Percentiles rank a stretch among this genome's conserved stretches.
Evolutionary conservation across 495 filamentous ascomycete species (phyloP).

Genomic region (Xylaria sp.): DNA sequence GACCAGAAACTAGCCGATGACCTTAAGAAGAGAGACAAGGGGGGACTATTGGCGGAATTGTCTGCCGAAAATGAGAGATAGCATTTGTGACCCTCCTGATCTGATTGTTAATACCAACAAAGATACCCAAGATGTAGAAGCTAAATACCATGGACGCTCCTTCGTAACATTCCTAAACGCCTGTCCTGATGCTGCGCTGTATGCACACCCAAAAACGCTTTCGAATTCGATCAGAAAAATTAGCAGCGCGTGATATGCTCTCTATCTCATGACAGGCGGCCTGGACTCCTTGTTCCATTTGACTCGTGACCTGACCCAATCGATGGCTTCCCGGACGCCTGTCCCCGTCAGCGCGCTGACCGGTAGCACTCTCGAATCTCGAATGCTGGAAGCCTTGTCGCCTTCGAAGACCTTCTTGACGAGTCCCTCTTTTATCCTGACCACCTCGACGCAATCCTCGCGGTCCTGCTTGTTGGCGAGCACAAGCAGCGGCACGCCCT

Average conservation of each 20-base stretch:
- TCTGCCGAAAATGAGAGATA: constrained; percentile 83
- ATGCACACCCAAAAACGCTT: constrained; percentile 33
- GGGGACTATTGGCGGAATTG: constrained; percentile 77
- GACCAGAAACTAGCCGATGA: constrained; percentile 77
- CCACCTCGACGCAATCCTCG: constrained; percentile 97
- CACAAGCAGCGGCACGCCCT: constrained; percentile 89
- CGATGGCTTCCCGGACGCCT: constrained; percentile 91
- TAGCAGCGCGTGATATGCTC: constrained; percentile 11
- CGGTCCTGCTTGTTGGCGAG: constrained; percentile 97
- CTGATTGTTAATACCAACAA: constrained; percentile 36
- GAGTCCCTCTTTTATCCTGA: constrained; percentile 93
- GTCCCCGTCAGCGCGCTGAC: constrained; percentile 90
- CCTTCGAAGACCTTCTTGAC: constrained; percentile 95
- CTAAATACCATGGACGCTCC: constrained; percentile 29
- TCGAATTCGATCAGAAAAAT: constrained; percentile 17
- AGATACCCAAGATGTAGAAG: constrained; percentile 42
- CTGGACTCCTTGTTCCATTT: constrained; percentile 95
- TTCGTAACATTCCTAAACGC: constrained; percentile 25
- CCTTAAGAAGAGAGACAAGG: constrained; percentile 72
- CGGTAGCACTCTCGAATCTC: constrained; percentile 90
- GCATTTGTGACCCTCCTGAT: constrained; percentile 31
- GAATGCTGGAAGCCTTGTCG: constrained; percentile 80
- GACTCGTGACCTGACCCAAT: constrained; percentile 89
- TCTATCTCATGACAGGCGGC: constrained; percentile 88
- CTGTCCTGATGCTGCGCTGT: constrained; percentile 25